Evolutionary conservation across 306 rosid genomes (phyloP), one percentile per base, ranked within the genome.

Genomic region (Lablab purpureus): DNA sequence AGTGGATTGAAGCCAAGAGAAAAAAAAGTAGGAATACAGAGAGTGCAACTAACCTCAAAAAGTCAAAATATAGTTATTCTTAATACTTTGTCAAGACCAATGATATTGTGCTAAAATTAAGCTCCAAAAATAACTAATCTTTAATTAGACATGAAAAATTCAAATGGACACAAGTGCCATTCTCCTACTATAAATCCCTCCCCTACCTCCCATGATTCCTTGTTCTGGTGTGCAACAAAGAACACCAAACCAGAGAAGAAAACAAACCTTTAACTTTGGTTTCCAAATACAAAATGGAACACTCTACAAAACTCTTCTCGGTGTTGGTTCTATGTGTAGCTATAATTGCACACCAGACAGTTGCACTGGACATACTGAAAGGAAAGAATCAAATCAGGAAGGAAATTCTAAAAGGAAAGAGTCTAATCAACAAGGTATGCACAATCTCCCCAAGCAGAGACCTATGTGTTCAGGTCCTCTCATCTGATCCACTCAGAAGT

Each of bases 351-450:
- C 70, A 64, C 27, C 70, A 36, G 28, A 1, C 49, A 32, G 4
- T 0, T 3, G 71, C 71, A 18, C 3, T 1, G 1, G 43, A 52
- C 8, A 1, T 0, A 32, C 6, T 0, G 7, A 32, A 32, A 32
- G 37, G 8, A 32, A 32, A 32, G 2, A 25, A 25, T 25, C 28
- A 0, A 34, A 1, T 34, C 37, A 8, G 9, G 0, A 34, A 32
- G 4, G 45, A 40, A 9, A 37, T 2, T 5, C 0, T 10, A 40
- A 10, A 13, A 25, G 82, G 78, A 41, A 52, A 50, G 12, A 30
- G 13, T 0, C 82, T 70, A 10, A 41, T 85, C 1, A 18, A 30
- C 11, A 67, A 72, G 18, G 50, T 77, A 15, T 81, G 88, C 9
- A 1, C 7, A 2, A 0, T 2, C 4, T 10, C 75, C 1, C 17